phyloP scores from a whole-genome alignment of 495 filamentous ascomycete species.

The Podospora australis region DNA sequence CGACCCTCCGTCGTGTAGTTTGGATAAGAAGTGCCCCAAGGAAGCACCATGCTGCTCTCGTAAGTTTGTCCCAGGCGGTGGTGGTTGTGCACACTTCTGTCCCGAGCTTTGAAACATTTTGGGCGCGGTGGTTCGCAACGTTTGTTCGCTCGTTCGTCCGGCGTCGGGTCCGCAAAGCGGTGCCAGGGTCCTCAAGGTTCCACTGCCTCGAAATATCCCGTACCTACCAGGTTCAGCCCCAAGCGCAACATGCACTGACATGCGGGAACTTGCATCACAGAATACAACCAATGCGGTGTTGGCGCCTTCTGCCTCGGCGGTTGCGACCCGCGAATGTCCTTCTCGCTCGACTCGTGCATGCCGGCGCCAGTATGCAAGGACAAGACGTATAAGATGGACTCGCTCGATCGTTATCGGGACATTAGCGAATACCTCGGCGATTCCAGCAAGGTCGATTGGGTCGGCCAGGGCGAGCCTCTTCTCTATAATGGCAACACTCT shows the following conservation, averaged over 20 bases:
- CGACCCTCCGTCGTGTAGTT: slow-evolving; percentile 26
- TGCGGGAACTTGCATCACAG: slow-evolving; percentile 40
- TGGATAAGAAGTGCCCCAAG: slow-evolving; percentile 65
- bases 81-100: not conserved
- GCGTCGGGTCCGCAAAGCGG: not conserved
- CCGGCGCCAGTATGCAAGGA: slow-evolving; percentile 75
- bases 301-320: slow-evolving; percentile 95
- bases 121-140: not conserved
- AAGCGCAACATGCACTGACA: slow-evolving; percentile 15
- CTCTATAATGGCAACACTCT: slow-evolving; percentile 57
- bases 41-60: slow-evolving; percentile 85
- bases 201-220: slow-evolving; percentile 4
- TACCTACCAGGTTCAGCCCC: not conserved
- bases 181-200: slow-evolving; percentile 2
- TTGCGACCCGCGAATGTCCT: slow-evolving; percentile 81
- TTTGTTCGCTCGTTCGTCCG: not conserved
- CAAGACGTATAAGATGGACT: slow-evolving; percentile 63
- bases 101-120: not conserved
- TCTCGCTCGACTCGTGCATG: slow-evolving; percentile 76
- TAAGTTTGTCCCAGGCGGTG: slow-evolving; percentile 45
- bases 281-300: slow-evolving; percentile 88
- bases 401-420: slow-evolving; percentile 57
- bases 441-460: slow-evolving; percentile 72
- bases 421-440: slow-evolving; percentile 85
- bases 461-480: slow-evolving; percentile 69